These are phyloP conservation scores for Marasmius tenuissimus DNA, from an alignment of 1,284 basidiomycete species.

Conservation along the genomic window DNA sequence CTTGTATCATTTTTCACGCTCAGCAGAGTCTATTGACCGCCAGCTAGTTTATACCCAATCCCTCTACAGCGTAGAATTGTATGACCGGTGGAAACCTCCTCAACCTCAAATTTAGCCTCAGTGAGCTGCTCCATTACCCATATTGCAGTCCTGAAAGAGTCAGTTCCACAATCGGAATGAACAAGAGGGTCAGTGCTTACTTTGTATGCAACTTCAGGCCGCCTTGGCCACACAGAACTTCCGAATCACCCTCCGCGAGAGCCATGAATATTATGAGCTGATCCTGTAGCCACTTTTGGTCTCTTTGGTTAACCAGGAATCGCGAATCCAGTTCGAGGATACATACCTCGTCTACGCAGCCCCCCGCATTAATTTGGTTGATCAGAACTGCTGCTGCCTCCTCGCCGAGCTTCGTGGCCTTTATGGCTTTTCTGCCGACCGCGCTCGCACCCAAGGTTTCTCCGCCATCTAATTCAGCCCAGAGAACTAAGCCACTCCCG, in stretches of 20 bases:
- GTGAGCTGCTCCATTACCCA: slow-evolving; percentile 68
- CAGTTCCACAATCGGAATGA: background rate
- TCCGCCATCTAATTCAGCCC: slow-evolving; percentile 67
- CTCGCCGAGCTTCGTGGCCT: slow-evolving; percentile 48
- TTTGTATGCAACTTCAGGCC: slow-evolving; percentile 65
- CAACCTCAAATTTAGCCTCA: slow-evolving; percentile 56
- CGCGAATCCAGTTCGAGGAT: background rate
- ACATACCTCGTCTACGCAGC: slow-evolving; percentile 68
- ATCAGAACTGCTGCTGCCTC: slow-evolving; percentile 59
- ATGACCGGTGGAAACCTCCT: slow-evolving; percentile 30
- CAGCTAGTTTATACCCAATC: slow-evolving; percentile 40
- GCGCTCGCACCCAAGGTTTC: slow-evolving; percentile 66
- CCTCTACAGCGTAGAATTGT: slow-evolving; percentile 54
- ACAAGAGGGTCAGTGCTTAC: slow-evolving; percentile 31
- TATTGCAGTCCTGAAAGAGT: slow-evolving; percentile 59
- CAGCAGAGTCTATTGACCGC: background rate
- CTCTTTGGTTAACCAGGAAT: background rate
- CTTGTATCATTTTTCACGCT: no score
- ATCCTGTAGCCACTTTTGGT: slow-evolving; percentile 49
- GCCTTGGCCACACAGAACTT: slow-evolving; percentile 48
- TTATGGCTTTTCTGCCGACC: slow-evolving; percentile 49
- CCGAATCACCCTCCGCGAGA: slow-evolving; percentile 61
- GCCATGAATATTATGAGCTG: slow-evolving; percentile 77
- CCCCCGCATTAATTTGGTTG: slow-evolving; percentile 53
- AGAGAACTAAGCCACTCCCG: slow-evolving; percentile 69